Base-by-base conservation (phyloP, 139 green algal species). In the Coelastrella sp. region DNA sequence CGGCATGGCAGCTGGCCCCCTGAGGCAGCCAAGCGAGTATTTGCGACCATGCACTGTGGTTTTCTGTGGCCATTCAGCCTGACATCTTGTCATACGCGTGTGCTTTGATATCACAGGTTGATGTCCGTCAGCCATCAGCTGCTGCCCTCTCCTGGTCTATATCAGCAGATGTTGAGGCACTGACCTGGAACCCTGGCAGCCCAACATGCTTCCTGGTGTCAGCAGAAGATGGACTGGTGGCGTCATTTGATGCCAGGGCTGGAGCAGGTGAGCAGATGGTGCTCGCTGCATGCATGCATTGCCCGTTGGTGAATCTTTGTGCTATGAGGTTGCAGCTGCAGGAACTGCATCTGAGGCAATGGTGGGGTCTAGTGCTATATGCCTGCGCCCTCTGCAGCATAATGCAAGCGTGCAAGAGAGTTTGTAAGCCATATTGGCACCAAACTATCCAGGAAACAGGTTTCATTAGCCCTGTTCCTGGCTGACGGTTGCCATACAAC, bases 141-240 rank as follows among this genome's bases (percentile, higher is more conserved):
- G 81, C 92, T 3, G 85, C 88, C 5, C 85, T 90, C 10, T 80
- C 6, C 5, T 99, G 97, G 97, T 23, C 83, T 10, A 10, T 99
- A 3, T 92, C 83, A 57, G 94, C 97, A 47, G 98, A 99, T 91
- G 95, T 98, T 75, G 98, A 99, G 95, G 93, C 94, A 20, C 84
- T 99, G 22, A 88, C 92, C 10, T 99, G 98, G 98, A 92, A 95
- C 89, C 95, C 97, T 5, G 91, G 96, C 90, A 80, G 92, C 14
- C 97, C 97, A 23, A 97, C 95, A 4, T 89, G 87, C 58, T 99
- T 99, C 93, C 87, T 99, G 80, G 98, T 98, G n/a, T 96, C 96
- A 7, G 90, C 80, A 8, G 97, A 99, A 83, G 94, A 98, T 84
- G 97, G 97, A 73, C 56, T 96, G 0, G 96, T 99, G 65, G 88